Evolutionary conservation across 2,329 filamentous ascomycete species (phyloP).

Genomic region (Chaetomium strumarium): DNA sequence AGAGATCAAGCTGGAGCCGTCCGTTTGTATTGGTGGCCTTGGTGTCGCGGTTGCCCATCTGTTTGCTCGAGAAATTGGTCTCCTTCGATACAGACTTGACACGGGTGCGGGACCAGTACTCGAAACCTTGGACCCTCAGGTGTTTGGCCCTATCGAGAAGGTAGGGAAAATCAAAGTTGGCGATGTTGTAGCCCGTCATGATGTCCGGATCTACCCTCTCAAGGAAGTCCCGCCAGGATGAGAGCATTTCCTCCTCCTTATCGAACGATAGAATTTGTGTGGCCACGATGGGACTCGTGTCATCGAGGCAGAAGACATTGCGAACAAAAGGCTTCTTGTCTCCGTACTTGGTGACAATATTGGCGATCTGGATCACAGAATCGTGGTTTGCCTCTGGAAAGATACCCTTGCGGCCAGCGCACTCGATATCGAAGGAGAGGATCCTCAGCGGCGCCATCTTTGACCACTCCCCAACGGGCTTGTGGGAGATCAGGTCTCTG

Average conservation of each 20-base stretch:
- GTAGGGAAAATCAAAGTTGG: conserved; percentile 98
- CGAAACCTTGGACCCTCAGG: conserved; percentile 72
- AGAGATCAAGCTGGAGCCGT: conserved; percentile 81
- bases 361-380: conserved; percentile 96
- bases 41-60: conserved; percentile 94
- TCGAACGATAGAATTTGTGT: conserved; percentile 84
- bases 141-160: conserved; percentile 81
- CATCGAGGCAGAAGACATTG: conserved; percentile 93
- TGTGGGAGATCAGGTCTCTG: conserved; percentile 75
- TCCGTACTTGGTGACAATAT: conserved; percentile 89
- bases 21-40: conserved; percentile 94
- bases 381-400: conserved; percentile 91
- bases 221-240: conserved; percentile 84
- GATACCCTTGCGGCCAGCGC: conserved; percentile 92
- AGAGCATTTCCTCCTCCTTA: conserved; percentile 82
- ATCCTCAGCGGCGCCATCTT: conserved; percentile 95
- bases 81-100: conserved; percentile 67
- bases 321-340: conserved; percentile 92
- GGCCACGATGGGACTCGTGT: conserved; percentile 88
- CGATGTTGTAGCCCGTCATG: conserved; percentile 97
- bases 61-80: conserved; percentile 91
- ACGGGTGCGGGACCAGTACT: conserved; percentile 75
- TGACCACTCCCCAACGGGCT: conserved; percentile 88
- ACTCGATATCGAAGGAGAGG: conserved; percentile 97
- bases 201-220: conserved; percentile 90